Base-by-base conservation (phyloP, 768 basidiomycete species). In the Podaxis sp. region DNA sequence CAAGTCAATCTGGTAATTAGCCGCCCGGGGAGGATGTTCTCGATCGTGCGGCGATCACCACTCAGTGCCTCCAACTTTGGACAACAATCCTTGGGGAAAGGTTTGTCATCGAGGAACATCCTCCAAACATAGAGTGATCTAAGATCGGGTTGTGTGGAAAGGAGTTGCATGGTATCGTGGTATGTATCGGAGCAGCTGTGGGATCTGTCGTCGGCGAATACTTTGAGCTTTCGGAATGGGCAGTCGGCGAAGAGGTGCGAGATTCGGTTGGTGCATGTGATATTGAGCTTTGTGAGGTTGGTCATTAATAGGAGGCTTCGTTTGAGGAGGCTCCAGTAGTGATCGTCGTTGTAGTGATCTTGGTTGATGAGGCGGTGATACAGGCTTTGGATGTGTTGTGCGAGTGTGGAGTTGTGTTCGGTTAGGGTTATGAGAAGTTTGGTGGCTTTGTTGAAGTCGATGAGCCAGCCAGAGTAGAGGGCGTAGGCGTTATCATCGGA, bases 41-140 rank as follows among this genome's bases (percentile, higher is more conserved):
- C 57, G 29, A 57, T 57, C 8, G 57, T 57, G 6, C 33, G 12
- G 1, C 57, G 24, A 57, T 57, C 57, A 19, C 57, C 57, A 8
- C 43, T 57, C 1, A 57, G 46, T n/a, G 57, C 43, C 3, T 47
- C 46, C 25, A 57, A 27, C 15, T 57, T 49, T 1, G 24, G 57
- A 29, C 25, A 57, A 37, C 7, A 22, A 12, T 11, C 22, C 8
- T 43, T 13, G 12, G 41, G 55, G n/a, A 57, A n/a, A 2, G 40
- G 24, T n/a, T 57, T 29, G 7, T 27, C 43, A 4, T 33, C 4
- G 27, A 27, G 17, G 13, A 22, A 47, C 3, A 57, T 33, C 8
- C n/a, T 47, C 57, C 57, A 57, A 9, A 46, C 33, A n/a, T 57
- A 57, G 6, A 57, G 24, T 7, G 57, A 57, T 29, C 19, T n/a